These are phyloP conservation scores for Fusarium sublunatum DNA, from an alignment of 2,329 filamentous ascomycete species.

Conservation along the genomic window DNA sequence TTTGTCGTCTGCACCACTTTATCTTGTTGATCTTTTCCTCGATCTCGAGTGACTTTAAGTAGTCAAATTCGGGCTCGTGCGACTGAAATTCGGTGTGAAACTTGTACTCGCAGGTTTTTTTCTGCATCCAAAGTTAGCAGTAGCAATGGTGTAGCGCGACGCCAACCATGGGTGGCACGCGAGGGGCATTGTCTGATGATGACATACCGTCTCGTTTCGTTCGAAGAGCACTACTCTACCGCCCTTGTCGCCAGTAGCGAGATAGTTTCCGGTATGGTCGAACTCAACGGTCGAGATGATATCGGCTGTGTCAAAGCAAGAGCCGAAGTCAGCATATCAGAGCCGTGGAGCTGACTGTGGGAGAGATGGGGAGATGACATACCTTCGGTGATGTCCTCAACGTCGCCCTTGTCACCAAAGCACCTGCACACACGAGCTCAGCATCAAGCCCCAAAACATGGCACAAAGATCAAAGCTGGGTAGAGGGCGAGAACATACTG, in stretches of 20 bases:
- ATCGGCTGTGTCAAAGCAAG: constrained; percentile 69
- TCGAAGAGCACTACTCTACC: constrained; percentile 88
- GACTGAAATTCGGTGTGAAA: constrained; percentile 99
- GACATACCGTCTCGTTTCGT: constrained; percentile 90
- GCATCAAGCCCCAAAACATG: constrained; percentile 21
- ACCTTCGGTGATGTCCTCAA: constrained; percentile 99
- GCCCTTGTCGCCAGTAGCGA: constrained; percentile 90
- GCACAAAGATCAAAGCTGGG: constrained; percentile 6
- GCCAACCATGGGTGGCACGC: background rate
- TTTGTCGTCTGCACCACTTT: constrained; percentile 98
- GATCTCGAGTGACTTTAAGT: constrained; percentile 98
- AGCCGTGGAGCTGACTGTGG: constrained; percentile 22
- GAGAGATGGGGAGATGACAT: constrained; percentile 47
- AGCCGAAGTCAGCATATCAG: constrained; percentile 36
- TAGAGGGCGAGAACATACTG: constrained; percentile 73
- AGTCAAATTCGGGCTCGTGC: constrained; percentile 99
- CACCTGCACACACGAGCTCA: constrained; percentile 69
- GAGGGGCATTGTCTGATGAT: constrained; percentile 7
- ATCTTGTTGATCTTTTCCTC: constrained; percentile 99
- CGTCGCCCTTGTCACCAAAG: constrained; percentile 99
- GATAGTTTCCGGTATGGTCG: constrained; percentile 89
- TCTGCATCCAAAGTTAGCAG: constrained; percentile 64
- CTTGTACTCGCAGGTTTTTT: constrained; percentile 99
- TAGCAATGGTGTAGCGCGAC: constrained; percentile 4
- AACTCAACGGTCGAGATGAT: constrained; percentile 94